Conservation (phyloP, 2,329 filamentous ascomycete genomes). For the Colletotrichum navitas region DNA sequence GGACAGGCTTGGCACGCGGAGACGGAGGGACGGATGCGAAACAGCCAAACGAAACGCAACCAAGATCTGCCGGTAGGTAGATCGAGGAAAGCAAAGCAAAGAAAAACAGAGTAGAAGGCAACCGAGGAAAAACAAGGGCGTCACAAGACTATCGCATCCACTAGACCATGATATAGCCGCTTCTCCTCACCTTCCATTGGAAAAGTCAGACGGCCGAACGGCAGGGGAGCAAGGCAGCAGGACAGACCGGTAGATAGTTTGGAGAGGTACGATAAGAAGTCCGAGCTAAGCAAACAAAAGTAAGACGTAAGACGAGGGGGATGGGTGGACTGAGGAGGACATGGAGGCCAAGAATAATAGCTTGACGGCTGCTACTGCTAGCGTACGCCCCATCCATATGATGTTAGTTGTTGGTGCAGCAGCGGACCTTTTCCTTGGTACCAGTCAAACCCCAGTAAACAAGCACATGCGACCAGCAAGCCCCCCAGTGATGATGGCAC, state of each 20-base stretch:
- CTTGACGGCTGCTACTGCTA: slow-evolving; percentile 5
- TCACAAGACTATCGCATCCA: slow-evolving; percentile 10
- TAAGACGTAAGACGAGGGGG: neutral
- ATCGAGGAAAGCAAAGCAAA: neutral
- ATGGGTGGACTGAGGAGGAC: neutral
- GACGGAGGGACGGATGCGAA: neutral
- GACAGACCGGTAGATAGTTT: neutral
- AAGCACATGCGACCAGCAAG: neutral
- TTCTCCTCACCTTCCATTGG: neutral
- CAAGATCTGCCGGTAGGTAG: neutral
- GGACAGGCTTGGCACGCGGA: slow-evolving; percentile 32
- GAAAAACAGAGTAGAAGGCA: neutral
- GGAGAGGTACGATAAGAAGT: neutral
- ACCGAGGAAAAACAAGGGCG: neutral
- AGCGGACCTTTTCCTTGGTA: neutral
- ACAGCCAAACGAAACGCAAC: neutral
- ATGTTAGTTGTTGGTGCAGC: neutral
- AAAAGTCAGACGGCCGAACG: neutral
- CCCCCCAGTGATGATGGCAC: neutral
- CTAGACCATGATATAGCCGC: neutral
- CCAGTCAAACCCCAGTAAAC: neutral
- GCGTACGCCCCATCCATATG: slow-evolving; percentile 13
- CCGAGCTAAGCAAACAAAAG: neutral
- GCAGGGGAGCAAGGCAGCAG: neutral
- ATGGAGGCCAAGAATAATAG: neutral